phyloP scores from a whole-genome alignment of 352 stramenopile genomes.

The Phytophthora pseudosyringae region DNA sequence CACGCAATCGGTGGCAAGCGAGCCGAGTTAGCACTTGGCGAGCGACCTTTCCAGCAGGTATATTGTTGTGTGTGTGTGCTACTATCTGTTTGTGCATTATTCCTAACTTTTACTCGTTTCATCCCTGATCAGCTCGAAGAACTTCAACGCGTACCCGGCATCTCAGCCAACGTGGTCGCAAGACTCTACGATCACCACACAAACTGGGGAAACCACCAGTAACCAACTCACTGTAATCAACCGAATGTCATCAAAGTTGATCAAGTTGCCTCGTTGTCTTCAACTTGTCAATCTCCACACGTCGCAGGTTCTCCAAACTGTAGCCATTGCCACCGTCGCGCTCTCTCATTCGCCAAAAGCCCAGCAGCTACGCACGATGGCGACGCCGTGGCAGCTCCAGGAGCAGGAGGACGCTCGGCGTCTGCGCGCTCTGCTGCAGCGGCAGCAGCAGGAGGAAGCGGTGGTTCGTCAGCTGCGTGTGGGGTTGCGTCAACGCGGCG shows the following conservation, averaged over 20 bases:
- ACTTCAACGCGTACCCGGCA: constrained; percentile 46
- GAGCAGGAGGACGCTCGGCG: constrained; percentile 42
- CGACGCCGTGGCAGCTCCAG: constrained; percentile 43
- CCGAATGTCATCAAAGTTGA: no score
- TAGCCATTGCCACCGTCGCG: constrained; percentile 6
- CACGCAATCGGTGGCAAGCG: constrained; percentile 62
- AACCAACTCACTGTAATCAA: not conserved
- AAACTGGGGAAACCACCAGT: constrained; percentile 36
- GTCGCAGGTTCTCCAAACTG: constrained; percentile 21
- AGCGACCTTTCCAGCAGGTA: constrained; percentile 54
- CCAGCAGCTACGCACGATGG: constrained; percentile 5
- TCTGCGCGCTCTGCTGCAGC: constrained; percentile 17
- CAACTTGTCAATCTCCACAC: constrained; percentile 16
- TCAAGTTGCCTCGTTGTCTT: not conserved
- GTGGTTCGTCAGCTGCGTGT: constrained; percentile 30
- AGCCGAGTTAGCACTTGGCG: constrained; percentile 47
- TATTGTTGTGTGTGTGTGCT: no score
- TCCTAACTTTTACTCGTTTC: no score
- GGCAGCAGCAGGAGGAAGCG: constrained; percentile 39
- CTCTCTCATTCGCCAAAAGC: constrained; percentile 24
- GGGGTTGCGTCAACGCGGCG: constrained; percentile 30
- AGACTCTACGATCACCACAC: constrained; percentile 53
- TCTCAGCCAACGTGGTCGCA: constrained; percentile 52
- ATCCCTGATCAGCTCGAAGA: constrained; percentile 39
- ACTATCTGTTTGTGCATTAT: no score